Conservation (phyloP, 352 stramenopile species). For the Phytophthora multivora region DNA sequence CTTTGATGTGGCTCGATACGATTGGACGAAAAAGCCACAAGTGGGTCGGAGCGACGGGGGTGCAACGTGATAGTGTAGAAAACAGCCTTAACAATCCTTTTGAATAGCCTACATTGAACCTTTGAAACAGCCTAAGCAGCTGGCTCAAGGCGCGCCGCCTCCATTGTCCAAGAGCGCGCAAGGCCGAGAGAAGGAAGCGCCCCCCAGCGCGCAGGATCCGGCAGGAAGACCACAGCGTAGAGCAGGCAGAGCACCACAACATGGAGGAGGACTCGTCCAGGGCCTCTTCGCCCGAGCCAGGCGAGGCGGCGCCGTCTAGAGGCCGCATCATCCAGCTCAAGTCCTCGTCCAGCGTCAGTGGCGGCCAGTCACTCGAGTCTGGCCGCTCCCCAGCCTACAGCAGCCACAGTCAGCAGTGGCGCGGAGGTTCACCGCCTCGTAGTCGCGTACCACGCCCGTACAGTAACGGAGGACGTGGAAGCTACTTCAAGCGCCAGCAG, state of each 20-base stretch:
- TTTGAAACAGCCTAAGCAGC: constrained; percentile 1
- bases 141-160: not conserved
- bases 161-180: constrained; percentile 17
- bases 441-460: constrained; percentile 27
- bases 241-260: not conserved
- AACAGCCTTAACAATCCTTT: constrained; percentile 22
- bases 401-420: constrained; percentile 23
- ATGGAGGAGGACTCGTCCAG: constrained; percentile 36
- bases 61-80: constrained; percentile 11
- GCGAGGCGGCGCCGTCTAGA: constrained; percentile 14
- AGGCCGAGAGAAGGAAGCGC: constrained; percentile 13
- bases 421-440: constrained; percentile 22
- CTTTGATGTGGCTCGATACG: not conserved
- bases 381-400: constrained; percentile 15
- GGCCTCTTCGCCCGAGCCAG: constrained; percentile 31
- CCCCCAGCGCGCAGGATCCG: not conserved
- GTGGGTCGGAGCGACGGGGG: constrained; percentile 15
- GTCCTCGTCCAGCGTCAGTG: constrained; percentile 21
- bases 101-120: constrained; percentile 12
- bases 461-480: constrained; percentile 10
- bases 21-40: constrained; percentile 11
- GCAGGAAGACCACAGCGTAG: not conserved
- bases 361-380: constrained; percentile 26
- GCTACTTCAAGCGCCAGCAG: constrained; percentile 43
- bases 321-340: constrained; percentile 34